Evolutionary conservation across 345 rosid species (phyloP), one percentile per base, ranked within the genome.

Genomic region (Gossypium arboreum): DNA sequence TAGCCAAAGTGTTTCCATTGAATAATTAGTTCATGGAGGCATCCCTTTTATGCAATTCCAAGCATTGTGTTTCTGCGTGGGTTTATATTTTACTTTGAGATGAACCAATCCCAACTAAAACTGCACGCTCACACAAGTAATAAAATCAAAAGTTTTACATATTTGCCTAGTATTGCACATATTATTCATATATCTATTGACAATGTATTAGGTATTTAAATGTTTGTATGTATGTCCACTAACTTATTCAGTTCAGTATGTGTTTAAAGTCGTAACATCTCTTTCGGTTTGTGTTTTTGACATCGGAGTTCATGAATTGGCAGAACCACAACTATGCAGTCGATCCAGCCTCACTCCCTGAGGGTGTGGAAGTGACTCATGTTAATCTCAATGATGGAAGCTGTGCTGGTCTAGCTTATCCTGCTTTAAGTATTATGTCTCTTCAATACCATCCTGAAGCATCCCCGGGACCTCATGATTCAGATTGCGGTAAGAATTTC

Each of bases 261-360:
- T 18, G 27, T 65, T 41, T 55, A 12, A 16, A 25, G 16, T 54
- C 17, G 47, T 15, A 63, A 20, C 9, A 2, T 62, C 47, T 25
- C 27, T 56, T 20, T 29, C 16, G 9, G 50, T n/a, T 5, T 59
- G 2, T 61, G 52, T 57, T 45, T 51, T 78, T 68, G 73, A 61
- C 17, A 59, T 61, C 52, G 24, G 67, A 64, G 48, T 60, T 73
- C n/a, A 43, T 79, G 16, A 74, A 63, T 15, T 78, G 61, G 77
- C 90, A 93, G 98, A 93, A 91, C 85, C 99, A 96, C 82, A 96
- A 93, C 86, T 93, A 90, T 47, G 99, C 99, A 6, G 97, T 93
- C 56, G 98, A 96, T 52, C 98, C 97, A 3, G 86, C 87, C 76
- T 83, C 99, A 67, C 91, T 96, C 77, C 98, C 97, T 0, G 86